These are phyloP conservation scores for Striga asiatica DNA, from an alignment of 257 asterid genomes.

Conservation along the genomic window DNA sequence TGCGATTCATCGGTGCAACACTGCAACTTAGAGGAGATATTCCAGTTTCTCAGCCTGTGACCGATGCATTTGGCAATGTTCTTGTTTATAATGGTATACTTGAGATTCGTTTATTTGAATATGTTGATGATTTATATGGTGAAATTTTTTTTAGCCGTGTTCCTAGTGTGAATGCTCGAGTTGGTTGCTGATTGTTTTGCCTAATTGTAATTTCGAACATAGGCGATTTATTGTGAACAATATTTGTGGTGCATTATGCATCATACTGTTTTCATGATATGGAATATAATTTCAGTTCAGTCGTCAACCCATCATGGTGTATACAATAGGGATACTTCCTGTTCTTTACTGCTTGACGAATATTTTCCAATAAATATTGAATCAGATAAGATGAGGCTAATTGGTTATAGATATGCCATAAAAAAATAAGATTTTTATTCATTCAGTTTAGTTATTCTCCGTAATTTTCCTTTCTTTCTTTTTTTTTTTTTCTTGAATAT, in stretches of 20 bases:
- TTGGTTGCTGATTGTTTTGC: not conserved
- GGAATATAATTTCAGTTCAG: too few relatives aligned
- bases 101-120: not conserved
- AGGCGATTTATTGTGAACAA: not conserved
- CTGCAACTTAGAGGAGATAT: conserved; percentile 75
- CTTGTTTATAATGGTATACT: conserved; percentile 79
- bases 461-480: too few relatives aligned
- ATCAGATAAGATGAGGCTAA: not conserved
- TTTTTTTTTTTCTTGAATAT: too few relatives aligned
- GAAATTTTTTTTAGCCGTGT: not conserved
- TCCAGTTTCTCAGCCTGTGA: conserved; percentile 70
- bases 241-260: not conserved
- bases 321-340: too few relatives aligned
- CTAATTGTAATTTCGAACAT: too few relatives aligned
- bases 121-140: not conserved
- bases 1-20: conserved; percentile 74
- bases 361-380: too few relatives aligned
- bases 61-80: conserved; percentile 57
- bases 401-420: not conserved
- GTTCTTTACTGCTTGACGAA: too few relatives aligned
- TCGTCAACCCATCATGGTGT: too few relatives aligned
- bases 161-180: not conserved
- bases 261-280: too few relatives aligned
- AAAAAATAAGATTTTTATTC: too few relatives aligned
- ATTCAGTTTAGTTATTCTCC: too few relatives aligned